phyloP scores from a whole-genome alignment of 192 early-diverging fungal genomes.

The Cetraspora pellucida region DNA sequence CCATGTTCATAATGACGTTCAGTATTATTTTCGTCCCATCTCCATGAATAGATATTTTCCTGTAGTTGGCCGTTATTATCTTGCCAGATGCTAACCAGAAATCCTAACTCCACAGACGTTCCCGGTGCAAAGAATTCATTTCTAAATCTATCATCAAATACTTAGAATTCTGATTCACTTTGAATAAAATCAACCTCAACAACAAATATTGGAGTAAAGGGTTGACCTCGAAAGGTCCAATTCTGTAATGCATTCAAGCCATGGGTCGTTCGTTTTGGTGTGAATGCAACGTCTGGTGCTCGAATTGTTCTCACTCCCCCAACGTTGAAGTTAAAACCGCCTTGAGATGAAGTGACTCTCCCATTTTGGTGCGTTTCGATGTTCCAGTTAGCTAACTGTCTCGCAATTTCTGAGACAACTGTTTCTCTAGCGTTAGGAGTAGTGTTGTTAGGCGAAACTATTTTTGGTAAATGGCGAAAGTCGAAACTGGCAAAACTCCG shows the following conservation, averaged over 20 bases:
- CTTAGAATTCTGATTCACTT: neutral
- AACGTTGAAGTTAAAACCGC: constrained; percentile 25
- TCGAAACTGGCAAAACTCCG: no score
- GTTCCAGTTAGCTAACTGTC: constrained; percentile 32
- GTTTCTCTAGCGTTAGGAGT: neutral
- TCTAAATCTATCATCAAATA: constrained; percentile 25
- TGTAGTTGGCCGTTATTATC: neutral
- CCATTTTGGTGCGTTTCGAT: constrained; percentile 34
- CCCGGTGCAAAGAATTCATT: constrained; percentile 3
- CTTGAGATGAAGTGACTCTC: constrained; percentile 3
- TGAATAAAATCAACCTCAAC: constrained; percentile 27
- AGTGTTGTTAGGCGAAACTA: constrained; percentile 17
- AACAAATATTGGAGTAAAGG: constrained; percentile 30
- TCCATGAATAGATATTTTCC: neutral
- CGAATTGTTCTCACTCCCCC: constrained; percentile 24
- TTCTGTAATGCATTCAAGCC: neutral
- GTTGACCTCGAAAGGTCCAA: constrained; percentile 26
- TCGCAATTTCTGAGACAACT: neutral
- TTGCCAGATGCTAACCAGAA: constrained; percentile 3
- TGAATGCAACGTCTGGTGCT: constrained; percentile 17
- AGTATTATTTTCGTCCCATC: neutral
- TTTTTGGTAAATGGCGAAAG: constrained; percentile 8
- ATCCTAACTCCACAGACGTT: neutral
- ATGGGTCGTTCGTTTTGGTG: neutral
- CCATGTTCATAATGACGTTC: neutral